Base-by-base conservation (phyloP, 2,329 filamentous ascomycete genomes). In the Botrytis sinoallii region DNA sequence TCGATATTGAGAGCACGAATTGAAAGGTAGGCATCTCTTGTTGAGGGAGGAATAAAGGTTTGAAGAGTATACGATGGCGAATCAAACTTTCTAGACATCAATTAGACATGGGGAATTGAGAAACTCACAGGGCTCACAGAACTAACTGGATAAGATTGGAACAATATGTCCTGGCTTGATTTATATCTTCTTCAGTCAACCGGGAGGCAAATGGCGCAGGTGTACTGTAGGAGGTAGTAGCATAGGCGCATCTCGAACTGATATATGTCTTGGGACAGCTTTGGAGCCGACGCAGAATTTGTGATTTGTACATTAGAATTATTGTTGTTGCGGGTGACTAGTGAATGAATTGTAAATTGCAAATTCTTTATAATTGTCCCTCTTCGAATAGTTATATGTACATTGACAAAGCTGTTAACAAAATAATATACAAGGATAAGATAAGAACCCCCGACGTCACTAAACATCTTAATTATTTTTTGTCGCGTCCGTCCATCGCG, bases 1-100 rank as follows among this genome's bases (percentile, higher is more conserved):
- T 98, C 95, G 79, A 98, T 88, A 81, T 99, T 99, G 82, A 99
- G 90, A 69, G 95, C 92, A 76, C 95, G 93, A 74, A 99, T 90
- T 74, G 95, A 94, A 78, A 97, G 89, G 84, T 98, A 98, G 77
- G 93, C 92, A 83, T 97, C 91, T 79, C 90, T 91, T 20, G 92
- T 88, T 44, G 91, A 87, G 4, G 85, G 85, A 1, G 94, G 94
- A 75, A 98, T 88, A 83, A 98, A 97, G 75, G 93, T 91, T 76
- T 93, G 91, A 74, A 98, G 89, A 52, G 96, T 88, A 81, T 94
- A 93, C 25, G 96, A 94, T 76, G 97, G 93, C 72, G 94, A 92
- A 83, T 99, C 96, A 83, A 94, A 94, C 82, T 91, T 92, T 82
- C 94, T 97, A 78, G 29, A n/a, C 44, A 44, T 44, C 35, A 44